These are phyloP conservation scores for Geotrichum aggregatum DNA, from an alignment of 1,139 yeast genomes.

Conservation along the genomic window DNA sequence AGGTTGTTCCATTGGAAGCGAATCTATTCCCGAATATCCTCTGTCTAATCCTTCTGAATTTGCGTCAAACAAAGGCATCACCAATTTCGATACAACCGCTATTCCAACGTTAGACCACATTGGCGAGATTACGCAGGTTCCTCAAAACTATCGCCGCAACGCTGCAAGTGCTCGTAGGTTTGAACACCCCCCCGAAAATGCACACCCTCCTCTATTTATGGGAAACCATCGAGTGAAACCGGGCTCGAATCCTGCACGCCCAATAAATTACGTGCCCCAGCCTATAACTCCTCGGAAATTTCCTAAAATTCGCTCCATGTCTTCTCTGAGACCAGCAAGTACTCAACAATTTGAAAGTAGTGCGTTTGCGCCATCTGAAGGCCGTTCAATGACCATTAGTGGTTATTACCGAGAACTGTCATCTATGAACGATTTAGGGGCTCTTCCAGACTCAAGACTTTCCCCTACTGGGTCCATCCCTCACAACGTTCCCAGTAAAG, in stretches of 20 bases:
- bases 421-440: neutral
- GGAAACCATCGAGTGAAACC: neutral
- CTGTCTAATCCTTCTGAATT: neutral
- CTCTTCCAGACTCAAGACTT: too few relatives aligned
- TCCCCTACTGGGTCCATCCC: too few relatives aligned
- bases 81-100: constrained; percentile 39
- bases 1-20: neutral
- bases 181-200: neutral
- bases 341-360: neutral
- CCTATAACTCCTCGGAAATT: constrained; percentile 1
- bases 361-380: neutral
- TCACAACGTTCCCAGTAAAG: neutral
- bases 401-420: constrained; percentile 12
- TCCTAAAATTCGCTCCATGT: constrained; percentile 1
- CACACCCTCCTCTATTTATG: neutral
- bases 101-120: constrained; percentile 36
- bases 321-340: neutral
- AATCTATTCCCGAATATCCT: constrained; percentile 32
- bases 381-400: constrained; percentile 18
- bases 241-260: neutral
- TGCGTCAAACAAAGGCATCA: constrained; percentile 33
- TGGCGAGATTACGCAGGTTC: constrained; percentile 18
- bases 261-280: neutral
- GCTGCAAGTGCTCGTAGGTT: constrained; percentile 33
- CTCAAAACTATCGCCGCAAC: constrained; percentile 35